These are phyloP conservation scores for Yarrowia bubula DNA, from an alignment of 805 yeast genomes.

Conservation along the genomic window DNA sequence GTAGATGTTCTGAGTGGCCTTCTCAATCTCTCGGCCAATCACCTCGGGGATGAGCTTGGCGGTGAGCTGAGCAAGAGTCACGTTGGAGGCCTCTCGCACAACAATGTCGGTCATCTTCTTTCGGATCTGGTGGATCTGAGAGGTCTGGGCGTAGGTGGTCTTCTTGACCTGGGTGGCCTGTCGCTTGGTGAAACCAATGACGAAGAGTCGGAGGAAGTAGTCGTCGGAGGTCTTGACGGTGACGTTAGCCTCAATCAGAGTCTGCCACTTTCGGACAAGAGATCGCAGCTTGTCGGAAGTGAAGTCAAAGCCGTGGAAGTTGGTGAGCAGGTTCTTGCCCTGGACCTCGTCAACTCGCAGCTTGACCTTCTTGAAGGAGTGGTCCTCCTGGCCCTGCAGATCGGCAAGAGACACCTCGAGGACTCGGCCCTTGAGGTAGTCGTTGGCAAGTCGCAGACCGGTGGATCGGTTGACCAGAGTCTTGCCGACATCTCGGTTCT, in stretches of 20 bases:
- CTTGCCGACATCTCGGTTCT: constrained; percentile 98
- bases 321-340: constrained; percentile 97
- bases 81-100: constrained; percentile 93
- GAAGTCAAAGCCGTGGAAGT: constrained; percentile 99
- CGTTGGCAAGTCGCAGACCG: constrained; percentile 96
- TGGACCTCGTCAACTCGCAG: constrained; percentile 98
- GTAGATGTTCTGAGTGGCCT: constrained; percentile 89
- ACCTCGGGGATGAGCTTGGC: constrained; percentile 98
- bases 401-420: constrained; percentile 95
- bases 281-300: constrained; percentile 97
- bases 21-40: constrained; percentile 97
- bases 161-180: constrained; percentile 95
- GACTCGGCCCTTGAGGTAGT: constrained; percentile 97
- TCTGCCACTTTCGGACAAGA: constrained; percentile 98
- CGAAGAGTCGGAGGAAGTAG: constrained; percentile 93
- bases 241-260: constrained; percentile 95
- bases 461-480: constrained; percentile 97
- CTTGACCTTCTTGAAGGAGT: constrained; percentile 94
- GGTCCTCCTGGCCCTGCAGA: constrained; percentile 98
- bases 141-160: constrained; percentile 96
- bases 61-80: constrained; percentile 93
- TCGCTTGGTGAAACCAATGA: constrained; percentile 98
- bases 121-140: constrained; percentile 96
- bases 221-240: constrained; percentile 98
- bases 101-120: constrained; percentile 94